phyloP scores from a whole-genome alignment of 2,329 filamentous ascomycete genomes.

The Aspergillus sp. region DNA sequence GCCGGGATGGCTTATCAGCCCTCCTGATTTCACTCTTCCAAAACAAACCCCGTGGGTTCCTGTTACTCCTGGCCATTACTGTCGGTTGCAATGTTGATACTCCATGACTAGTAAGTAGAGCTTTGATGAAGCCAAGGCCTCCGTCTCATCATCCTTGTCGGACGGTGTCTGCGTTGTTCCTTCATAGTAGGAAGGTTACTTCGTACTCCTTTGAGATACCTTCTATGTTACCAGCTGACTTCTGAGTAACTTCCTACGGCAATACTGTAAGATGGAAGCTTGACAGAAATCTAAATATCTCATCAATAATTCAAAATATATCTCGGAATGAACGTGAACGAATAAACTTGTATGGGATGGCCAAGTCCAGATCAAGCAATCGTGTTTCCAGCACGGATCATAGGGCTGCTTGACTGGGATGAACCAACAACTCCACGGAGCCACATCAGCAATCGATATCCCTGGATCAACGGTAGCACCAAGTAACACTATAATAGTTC shows the following conservation, averaged over 20 bases:
- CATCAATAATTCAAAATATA: too few species aligned
- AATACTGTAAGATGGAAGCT: too few species aligned
- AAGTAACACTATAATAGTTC: too few species aligned
- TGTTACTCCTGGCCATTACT: constrained; percentile 1
- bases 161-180: not conserved
- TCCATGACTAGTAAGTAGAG: not conserved
- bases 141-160: not conserved
- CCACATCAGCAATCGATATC: not conserved
- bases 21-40: not conserved
- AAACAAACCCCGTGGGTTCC: constrained; percentile 1
- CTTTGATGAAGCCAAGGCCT: not conserved
- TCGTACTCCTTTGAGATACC: not conserved
- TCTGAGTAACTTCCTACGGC: too few species aligned
- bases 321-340: not conserved
- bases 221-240: not conserved
- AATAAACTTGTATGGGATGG: not conserved
- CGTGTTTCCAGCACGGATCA: not conserved
- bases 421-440: not conserved
- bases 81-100: not conserved
- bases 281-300: not conserved
- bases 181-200: not conserved
- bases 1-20: constrained; percentile 13
- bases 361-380: not conserved
- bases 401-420: not conserved
- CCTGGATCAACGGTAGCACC: not conserved